These are phyloP conservation scores for Neurospora sp. DNA, from an alignment of 495 filamentous ascomycete species.

Conservation along the genomic window DNA sequence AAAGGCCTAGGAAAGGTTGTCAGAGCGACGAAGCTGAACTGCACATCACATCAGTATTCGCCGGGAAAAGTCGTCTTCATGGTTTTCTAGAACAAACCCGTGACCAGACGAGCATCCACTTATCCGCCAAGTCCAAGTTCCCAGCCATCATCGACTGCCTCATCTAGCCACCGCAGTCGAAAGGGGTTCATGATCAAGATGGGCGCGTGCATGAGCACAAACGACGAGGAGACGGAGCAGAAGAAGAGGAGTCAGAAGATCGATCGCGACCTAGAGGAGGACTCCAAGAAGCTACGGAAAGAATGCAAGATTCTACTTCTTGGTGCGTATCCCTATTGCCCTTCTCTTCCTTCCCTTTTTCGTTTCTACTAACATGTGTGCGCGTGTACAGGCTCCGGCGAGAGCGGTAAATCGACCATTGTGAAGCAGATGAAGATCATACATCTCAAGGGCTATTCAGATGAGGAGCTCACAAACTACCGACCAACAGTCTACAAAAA, in stretches of 20 bases:
- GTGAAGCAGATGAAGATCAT: conserved; percentile 99
- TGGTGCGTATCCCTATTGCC: conserved; percentile 46
- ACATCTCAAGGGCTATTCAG: conserved; percentile 90
- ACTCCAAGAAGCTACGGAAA: conserved; percentile 75
- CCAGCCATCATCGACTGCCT: neutral
- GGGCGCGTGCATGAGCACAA: conserved; percentile 83
- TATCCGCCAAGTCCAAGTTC: neutral
- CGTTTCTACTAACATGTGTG: neutral
- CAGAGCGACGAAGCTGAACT: neutral
- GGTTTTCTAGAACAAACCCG: conserved; percentile 16
- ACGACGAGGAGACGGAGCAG: conserved; percentile 73
- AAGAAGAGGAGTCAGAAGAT: conserved; percentile 92
- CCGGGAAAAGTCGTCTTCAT: conserved; percentile 8
- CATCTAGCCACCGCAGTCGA: conserved; percentile 4
- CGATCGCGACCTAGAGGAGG: conserved; percentile 85
- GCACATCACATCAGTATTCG: neutral
- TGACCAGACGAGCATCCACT: conserved; percentile 9
- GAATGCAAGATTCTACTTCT: conserved; percentile 98
- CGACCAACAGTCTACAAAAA: conserved; percentile 97
- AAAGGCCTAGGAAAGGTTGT: neutral
- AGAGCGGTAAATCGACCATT: conserved; percentile 98
- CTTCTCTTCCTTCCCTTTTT: conserved; percentile 5
- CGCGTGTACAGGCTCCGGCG: conserved; percentile 68
- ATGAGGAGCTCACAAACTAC: conserved; percentile 85
- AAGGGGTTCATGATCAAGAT: conserved; percentile 46